Base-by-base conservation (phyloP, 139 green algal species). In the Coelastrella sp. region DNA sequence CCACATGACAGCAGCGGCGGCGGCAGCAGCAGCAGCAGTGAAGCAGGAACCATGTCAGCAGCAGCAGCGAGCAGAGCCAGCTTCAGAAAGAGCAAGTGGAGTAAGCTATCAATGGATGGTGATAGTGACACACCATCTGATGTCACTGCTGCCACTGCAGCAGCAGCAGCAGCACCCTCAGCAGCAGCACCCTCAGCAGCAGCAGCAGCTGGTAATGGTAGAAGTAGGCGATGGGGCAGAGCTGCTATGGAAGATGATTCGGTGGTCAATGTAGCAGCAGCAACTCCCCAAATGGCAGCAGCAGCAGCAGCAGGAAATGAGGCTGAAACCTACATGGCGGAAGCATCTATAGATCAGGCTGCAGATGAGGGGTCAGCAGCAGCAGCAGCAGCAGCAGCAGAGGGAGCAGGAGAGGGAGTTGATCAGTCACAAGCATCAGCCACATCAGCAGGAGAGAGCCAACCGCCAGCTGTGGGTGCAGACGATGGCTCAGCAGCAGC, bases 341-440 rank as follows among this genome's bases (percentile, higher is more conserved):
- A 47, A 47, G 32, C 32, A 84, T 6, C 54, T 32, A n/a, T 32
- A 13, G 56, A 54, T 47, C 47, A 23, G 56, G 47, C 59, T 20
- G 80, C 47, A 85, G 19, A n/a, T 17, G 80, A n/a, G 80, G 20
- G 47, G 5, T 13, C 80, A 85, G 80, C 16, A 22, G 47, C 80
- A 85, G 80, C 59, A 73, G 80, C 32, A n/a, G 7, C 80, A 85
- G 80, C 16, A 22, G 47, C 80, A 85, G 80, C 59, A 73, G 80
- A 54, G 19, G 80, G 47, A 85, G 80, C 47, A 73, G 59, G 16
- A 71, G 61, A 10, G 11, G 61, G 10, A 71, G 61, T 71, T 10
- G 61, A 71, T 71, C 10, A 13, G 11, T 13, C 61, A 19, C 10
- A 71, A 13, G 10, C 59, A 56, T 13, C 68, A 76, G 68, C 68